phyloP scores from a whole-genome alignment of 257 asterid species.

The Agastache rugosa region DNA sequence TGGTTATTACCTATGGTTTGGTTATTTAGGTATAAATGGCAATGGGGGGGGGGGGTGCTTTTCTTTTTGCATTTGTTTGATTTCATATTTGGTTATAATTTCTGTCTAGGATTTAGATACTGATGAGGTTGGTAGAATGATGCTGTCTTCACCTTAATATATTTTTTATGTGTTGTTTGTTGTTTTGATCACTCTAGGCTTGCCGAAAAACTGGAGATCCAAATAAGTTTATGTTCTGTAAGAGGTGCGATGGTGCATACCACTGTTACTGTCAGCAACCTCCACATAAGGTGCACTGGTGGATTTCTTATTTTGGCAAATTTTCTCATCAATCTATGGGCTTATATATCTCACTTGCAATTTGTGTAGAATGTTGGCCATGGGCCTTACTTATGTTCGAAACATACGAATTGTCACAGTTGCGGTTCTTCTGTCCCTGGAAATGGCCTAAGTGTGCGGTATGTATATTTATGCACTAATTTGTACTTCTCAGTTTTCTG shows the following conservation, averaged over 20 bases:
- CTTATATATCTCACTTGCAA: constrained; percentile 39
- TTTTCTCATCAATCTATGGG: constrained; percentile 15
- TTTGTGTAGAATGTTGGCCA: constrained; percentile 77
- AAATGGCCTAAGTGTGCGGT: constrained; percentile 94
- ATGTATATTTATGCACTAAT: constrained; percentile 35
- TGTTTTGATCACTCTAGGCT: constrained; percentile 53
- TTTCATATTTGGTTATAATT: background rate
- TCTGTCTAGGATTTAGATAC: constrained; percentile 1
- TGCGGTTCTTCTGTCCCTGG: constrained; percentile 93
- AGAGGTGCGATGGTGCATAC: constrained; percentile 92
- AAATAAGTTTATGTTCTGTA: constrained; percentile 89
- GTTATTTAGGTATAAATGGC: background rate
- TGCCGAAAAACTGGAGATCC: constrained; percentile 94
- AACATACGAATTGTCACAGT: constrained; percentile 95
- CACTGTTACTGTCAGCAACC: constrained; percentile 98
- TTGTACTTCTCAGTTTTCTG: constrained; percentile 18
- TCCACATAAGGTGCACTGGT: constrained; percentile 82
- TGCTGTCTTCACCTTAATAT: constrained; percentile 11
- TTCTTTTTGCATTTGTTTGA: constrained; percentile 29
- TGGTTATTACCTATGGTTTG: constrained; percentile 4
- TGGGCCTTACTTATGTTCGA: constrained; percentile 93
- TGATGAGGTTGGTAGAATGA: constrained; percentile 25
- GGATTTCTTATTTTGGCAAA: constrained; percentile 27
- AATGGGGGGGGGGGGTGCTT: constrained; percentile 7
- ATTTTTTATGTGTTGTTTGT: background rate